These are phyloP conservation scores for Gyromitra esculenta DNA, from an alignment of 2,329 filamentous ascomycete genomes.

Conservation along the genomic window DNA sequence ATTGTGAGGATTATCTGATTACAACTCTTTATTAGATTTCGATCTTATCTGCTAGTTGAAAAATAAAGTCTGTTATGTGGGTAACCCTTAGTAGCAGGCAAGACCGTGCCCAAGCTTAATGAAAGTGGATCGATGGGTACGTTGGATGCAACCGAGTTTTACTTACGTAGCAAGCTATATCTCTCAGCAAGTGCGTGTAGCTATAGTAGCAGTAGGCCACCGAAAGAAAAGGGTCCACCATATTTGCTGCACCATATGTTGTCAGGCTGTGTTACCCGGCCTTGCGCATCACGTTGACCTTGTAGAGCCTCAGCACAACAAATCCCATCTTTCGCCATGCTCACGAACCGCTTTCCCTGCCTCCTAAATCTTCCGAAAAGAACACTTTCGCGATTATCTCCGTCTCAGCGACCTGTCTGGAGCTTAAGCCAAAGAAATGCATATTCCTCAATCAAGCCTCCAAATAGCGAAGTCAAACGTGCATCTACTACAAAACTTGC, in stretches of 20 bases:
- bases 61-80: no score
- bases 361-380: conserved; percentile 1
- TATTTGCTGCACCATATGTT: no score
- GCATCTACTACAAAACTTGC: no score
- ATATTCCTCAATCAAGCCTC: not conserved
- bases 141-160: no score
- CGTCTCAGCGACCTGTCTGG: not conserved
- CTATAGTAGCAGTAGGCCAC: no score
- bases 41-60: no score
- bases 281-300: not conserved
- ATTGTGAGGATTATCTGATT: no score
- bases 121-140: not conserved
- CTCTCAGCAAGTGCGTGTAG: no score
- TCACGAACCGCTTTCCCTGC: conserved; percentile 11
- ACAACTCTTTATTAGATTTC: no score
- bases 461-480: not conserved
- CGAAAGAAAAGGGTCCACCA: no score
- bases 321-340: conserved; percentile 8
- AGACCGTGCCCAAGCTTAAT: not conserved
- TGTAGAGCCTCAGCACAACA: conserved; percentile 5
- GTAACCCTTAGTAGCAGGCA: no score
- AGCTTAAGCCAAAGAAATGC: not conserved
- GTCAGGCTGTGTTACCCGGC: conserved; percentile 17
- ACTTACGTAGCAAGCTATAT: no score
- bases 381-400: not conserved